phyloP scores from a whole-genome alignment of 495 filamentous ascomycete species.

The Apiosordaria backusii region DNA sequence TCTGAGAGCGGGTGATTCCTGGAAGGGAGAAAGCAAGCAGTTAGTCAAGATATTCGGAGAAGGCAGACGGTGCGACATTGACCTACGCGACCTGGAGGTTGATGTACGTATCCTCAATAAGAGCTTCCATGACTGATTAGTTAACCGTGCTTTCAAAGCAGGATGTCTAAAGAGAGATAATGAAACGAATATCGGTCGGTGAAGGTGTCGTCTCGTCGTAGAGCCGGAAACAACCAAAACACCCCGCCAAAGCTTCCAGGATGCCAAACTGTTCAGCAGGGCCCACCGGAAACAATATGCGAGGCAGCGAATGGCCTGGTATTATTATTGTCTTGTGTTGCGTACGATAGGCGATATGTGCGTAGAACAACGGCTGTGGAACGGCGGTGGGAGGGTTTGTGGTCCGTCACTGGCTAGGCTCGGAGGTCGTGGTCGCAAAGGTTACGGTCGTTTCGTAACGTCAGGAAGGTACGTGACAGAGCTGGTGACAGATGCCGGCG shows the following conservation, averaged over 20 bases:
- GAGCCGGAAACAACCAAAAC: no score
- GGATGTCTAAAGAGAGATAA: background rate
- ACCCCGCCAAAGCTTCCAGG: no score
- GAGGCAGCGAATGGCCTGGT: background rate
- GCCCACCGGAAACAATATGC: background rate
- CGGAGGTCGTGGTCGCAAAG: background rate
- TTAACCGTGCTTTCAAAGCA: background rate
- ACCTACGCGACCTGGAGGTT: constrained; percentile 44
- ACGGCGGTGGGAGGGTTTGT: background rate
- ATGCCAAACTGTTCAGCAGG: no score
- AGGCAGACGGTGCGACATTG: constrained; percentile 5
- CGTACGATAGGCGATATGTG: background rate
- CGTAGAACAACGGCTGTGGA: constrained; percentile 8
- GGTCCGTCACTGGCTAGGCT: constrained; percentile 4
- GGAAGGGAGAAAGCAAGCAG: background rate
- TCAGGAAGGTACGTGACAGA: background rate
- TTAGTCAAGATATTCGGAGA: background rate
- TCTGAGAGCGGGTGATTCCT: constrained; percentile 39
- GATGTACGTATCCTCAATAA: constrained; percentile 45
- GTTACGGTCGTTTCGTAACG: background rate
- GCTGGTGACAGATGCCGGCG: background rate
- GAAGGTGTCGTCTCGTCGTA: background rate
- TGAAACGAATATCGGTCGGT: background rate
- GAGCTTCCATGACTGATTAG: constrained; percentile 34
- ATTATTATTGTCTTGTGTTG: background rate